These are phyloP conservation scores for Cadophora luteo-olivacea DNA, from an alignment of 2,329 filamentous ascomycete species.

Conservation along the genomic window DNA sequence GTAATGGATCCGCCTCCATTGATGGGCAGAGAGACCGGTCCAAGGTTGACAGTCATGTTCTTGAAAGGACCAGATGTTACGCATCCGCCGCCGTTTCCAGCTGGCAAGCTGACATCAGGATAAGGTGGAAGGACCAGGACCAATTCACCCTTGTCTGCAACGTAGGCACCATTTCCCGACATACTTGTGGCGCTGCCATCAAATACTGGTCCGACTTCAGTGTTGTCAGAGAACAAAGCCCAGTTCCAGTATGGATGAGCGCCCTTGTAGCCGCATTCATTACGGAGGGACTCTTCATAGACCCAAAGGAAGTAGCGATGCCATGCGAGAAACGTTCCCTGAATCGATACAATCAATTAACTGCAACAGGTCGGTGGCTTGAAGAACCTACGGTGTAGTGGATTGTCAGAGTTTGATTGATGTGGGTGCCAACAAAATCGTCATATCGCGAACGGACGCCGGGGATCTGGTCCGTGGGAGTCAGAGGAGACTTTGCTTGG, in stretches of 20 bases:
- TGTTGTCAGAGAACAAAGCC: conserved; percentile 52
- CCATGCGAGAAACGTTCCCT: conserved; percentile 49
- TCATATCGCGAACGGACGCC: conserved; percentile 43
- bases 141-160: conserved; percentile 34
- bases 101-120: not conserved
- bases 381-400: conserved; percentile 27
- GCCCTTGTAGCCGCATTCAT: conserved; percentile 51
- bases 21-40: conserved; percentile 50
- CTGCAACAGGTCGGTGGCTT: no score
- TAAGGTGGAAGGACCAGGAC: not conserved
- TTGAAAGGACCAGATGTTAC: not conserved
- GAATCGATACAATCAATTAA: not conserved
- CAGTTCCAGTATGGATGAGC: conserved; percentile 53
- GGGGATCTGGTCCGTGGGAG: conserved; percentile 38
- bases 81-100: conserved; percentile 5
- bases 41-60: conserved; percentile 50
- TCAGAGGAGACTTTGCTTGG: conserved; percentile 41
- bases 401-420: conserved; percentile 41
- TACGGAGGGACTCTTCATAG: conserved; percentile 50
- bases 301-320: conserved; percentile 50
- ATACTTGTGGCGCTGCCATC: conserved; percentile 58
- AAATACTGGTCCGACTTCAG: conserved; percentile 56
- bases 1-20: conserved; percentile 44
- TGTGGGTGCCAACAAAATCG: conserved; percentile 47
- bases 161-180: conserved; percentile 53